Conservation (phyloP, 1,284 basidiomycete genomes). For the Porodaedalea pini region DNA sequence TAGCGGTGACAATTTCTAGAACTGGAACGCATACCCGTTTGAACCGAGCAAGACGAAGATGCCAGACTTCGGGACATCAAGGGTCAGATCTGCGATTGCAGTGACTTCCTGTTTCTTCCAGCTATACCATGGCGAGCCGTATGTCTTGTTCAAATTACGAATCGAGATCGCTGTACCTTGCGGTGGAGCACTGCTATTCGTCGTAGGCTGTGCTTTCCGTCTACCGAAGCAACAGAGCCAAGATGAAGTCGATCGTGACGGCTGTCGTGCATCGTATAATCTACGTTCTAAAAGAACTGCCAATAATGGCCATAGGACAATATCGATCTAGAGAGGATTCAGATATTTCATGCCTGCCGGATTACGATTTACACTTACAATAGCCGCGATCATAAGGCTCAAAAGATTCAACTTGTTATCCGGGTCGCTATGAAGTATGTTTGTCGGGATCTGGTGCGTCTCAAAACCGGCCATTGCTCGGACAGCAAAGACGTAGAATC, state of each 20-base stretch:
- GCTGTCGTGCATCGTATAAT: conserved; percentile 58
- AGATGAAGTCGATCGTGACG: conserved; percentile 29
- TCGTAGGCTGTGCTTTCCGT: conserved; percentile 22
- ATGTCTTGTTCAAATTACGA: conserved; percentile 55
- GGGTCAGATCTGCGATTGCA: conserved; percentile 59
- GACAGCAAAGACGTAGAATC: conserved; percentile 71
- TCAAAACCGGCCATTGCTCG: conserved; percentile 68
- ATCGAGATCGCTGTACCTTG: conserved; percentile 55
- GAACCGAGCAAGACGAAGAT: conserved; percentile 76
- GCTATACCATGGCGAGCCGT: conserved; percentile 28
- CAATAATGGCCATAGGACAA: conserved; percentile 68
- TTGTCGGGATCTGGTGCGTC: conserved; percentile 48
- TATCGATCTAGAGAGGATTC: conserved; percentile 45
- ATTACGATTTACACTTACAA: conserved; percentile 45
- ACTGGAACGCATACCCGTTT: conserved; percentile 46
- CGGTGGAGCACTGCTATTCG: conserved; percentile 23
- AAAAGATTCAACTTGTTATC: conserved; percentile 54
- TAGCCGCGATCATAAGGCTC: conserved; percentile 57
- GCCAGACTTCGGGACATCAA: conserved; percentile 64
- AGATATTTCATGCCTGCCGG: neutral
- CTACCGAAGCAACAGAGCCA: conserved; percentile 31
- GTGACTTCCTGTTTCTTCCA: conserved; percentile 42
- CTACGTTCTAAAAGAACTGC: conserved; percentile 56
- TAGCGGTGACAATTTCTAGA: neutral
- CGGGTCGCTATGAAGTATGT: conserved; percentile 54